A percentile compares a stretch with the other conserved stretches of the same genome.
Conservation (phyloP, 768 basidiomycete genomes). For the Suillus cothurnatus region DNA sequence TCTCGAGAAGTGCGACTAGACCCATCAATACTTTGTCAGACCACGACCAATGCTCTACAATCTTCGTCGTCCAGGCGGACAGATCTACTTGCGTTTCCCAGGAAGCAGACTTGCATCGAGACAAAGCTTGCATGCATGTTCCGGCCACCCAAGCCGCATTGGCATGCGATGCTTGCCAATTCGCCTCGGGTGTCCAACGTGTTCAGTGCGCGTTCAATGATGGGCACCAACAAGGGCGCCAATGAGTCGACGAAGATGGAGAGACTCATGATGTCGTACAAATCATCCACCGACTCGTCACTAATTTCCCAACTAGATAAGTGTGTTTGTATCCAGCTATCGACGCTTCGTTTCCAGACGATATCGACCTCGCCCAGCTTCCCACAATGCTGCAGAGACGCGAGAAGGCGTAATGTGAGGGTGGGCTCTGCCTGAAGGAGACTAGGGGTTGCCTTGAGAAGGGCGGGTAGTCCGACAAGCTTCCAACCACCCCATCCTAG, state of each 20-base stretch:
- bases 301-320: conserved; percentile 44
- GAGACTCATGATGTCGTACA: conserved; percentile 58
- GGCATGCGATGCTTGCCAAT: conserved; percentile 35
- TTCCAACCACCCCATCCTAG: conserved; percentile 81
- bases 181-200: conserved; percentile 28
- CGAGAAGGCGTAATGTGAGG: conserved; percentile 50
- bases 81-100: conserved; percentile 44
- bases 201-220: conserved; percentile 46
- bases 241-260: conserved; percentile 52
- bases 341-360: conserved; percentile 56
- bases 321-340: conserved; percentile 47
- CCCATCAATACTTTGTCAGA: conserved; percentile 58
- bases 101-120: conserved; percentile 36
- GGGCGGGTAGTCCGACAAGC: conserved; percentile 58
- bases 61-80: conserved; percentile 46
- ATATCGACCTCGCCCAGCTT: conserved; percentile 59
- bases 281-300: conserved; percentile 47
- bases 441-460: conserved; percentile 53
- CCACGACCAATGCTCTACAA: conserved; percentile 57
- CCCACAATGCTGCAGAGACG: conserved; percentile 46
- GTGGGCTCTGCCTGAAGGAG: conserved; percentile 48
- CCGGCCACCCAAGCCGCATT: conserved; percentile 60
- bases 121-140: conserved; percentile 56
- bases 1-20: conserved; percentile 48
- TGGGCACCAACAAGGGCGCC: conserved; percentile 42